These are phyloP conservation scores for apple (Malus domestica) DNA, from an alignment of 306 rosid genomes.

Conservation along the genomic window ASM211411v1 NC_041796.1:18467501-18468000, in stretches of 20 bases:
- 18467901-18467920: not conserved
- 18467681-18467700: not conserved
- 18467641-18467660: constrained; percentile 46
- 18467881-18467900: not conserved
- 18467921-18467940: not conserved
- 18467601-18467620: constrained; percentile 3
- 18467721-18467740: constrained; percentile 18
- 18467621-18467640: constrained; percentile 36
- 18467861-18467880: not conserved
- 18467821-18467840: too few relatives aligned
- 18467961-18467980: not conserved
- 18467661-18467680: constrained; percentile 49
- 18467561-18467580: constrained; percentile 23
- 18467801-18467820: constrained; percentile 44
- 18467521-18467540: not conserved
- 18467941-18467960: not conserved
- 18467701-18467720: constrained; percentile 13
- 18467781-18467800: constrained; percentile 43
- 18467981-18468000: not conserved
- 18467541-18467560: constrained; percentile 11
- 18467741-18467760: constrained; percentile 23
- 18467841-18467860: not conserved
- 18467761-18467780: constrained; percentile 11
- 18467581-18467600: constrained; percentile 3
- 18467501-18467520: not conserved